Conservation (phyloP, 805 yeast genomes). For the Candida endomychidarum region DNA sequence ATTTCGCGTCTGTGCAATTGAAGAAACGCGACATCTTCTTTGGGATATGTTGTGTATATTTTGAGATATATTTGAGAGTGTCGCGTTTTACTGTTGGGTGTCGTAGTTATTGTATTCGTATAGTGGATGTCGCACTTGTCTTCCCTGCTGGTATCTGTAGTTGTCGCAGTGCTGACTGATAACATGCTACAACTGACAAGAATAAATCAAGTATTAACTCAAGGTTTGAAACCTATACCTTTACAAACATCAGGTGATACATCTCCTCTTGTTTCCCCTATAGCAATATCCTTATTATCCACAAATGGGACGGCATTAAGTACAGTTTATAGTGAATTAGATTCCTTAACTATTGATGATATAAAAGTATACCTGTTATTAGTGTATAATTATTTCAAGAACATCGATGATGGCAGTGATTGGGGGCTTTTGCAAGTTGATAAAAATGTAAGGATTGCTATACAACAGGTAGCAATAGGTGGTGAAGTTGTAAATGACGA, state of each 20-base stretch:
- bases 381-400: constrained; percentile 28
- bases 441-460: constrained; percentile 25
- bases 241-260: constrained; percentile 7
- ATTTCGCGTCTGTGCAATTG: constrained; percentile 7
- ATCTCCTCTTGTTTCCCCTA: constrained; percentile 18
- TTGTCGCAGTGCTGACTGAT: background rate
- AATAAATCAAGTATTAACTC: constrained; percentile 34
- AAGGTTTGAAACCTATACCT: constrained; percentile 25
- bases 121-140: too few relatives aligned
- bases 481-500: constrained; percentile 7
- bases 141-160: too few relatives aligned
- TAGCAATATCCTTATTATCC: constrained; percentile 36
- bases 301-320: constrained; percentile 39
- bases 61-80: background rate
- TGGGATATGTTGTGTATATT: background rate
- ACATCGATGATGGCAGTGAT: constrained; percentile 3
- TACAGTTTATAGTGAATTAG: constrained; percentile 28
- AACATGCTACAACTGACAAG: constrained; percentile 41
- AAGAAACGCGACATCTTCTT: background rate
- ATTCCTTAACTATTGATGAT: constrained; percentile 23
- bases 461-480: constrained; percentile 20
- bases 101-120: too few relatives aligned
- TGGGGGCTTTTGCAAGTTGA: constrained; percentile 24
- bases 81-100: constrained; percentile 1
- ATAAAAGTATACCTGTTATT: constrained; percentile 36